Evolutionary conservation across 257 asterid species (phyloP), one percentile per base, ranked within the genome.

Genomic region (Cynanchum wilfordii): DNA sequence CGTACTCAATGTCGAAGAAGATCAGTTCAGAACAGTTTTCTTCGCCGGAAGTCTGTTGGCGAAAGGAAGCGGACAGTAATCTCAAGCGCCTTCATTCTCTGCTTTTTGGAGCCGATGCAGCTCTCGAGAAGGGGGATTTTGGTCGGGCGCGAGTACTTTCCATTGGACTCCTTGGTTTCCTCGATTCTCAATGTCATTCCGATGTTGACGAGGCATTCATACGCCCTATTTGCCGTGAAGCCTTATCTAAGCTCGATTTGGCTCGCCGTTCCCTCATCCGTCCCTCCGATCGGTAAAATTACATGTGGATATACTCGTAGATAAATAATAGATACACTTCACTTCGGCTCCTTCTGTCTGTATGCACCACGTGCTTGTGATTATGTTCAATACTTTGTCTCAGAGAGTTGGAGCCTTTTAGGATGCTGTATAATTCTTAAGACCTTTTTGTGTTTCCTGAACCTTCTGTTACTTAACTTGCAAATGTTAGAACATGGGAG

Each of bases 1-100:
- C 73, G 76, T 60, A 73, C 69, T 52, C 78, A 27, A 22, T 3
- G 54, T 9, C 78, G 74, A 69, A 68, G 82, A 66, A 57, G 79
- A 79, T 77, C 67, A 71, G 66, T 79, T 79, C 73, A 78, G 89
- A 77, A 30, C 85, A 79, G 59, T 83, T 76, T 4, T 49, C 72
- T 33, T 76, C 86, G 33, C 24, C 68, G 81, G 87, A 74, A 77
- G 70, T 68, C 25, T 80, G 89, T 52, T 95, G 98, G 99, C 88
- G 99, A 75, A 92, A 84, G 51, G 91, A 95, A 81, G 85, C 90
- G 12, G 98, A 90, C 74, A 79, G 17, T 10, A 92, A 92, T 78
- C 88, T 95, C 72, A 86, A 87, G 78, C 86, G 98, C 75, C 94
- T 95, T 44, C 97, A 95, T n/a, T 88, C 96, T 62, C 86, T 92